phyloP scores from a whole-genome alignment of 768 basidiomycete species.

The Rhizopogon vesiculosus region DNA sequence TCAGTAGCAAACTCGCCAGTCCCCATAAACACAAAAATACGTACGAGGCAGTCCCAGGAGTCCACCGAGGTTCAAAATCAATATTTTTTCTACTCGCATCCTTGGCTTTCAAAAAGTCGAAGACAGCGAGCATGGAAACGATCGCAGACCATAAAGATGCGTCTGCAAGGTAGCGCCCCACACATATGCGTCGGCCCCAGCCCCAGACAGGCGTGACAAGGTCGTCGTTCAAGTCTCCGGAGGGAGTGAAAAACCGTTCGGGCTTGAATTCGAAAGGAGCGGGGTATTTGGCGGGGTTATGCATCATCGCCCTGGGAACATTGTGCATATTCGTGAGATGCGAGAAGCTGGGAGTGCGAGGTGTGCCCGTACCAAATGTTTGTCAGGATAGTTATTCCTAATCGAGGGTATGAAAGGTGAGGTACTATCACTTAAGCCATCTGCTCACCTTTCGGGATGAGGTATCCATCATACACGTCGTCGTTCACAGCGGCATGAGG shows the following conservation, averaged over 20 bases:
- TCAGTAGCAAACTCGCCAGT: background rate
- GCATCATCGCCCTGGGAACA: slow-evolving; percentile 30
- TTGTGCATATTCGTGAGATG: background rate
- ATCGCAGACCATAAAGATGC: slow-evolving; percentile 34
- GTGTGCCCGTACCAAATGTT: background rate
- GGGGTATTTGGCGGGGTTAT: slow-evolving; percentile 30
- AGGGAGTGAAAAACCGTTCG: slow-evolving; percentile 25
- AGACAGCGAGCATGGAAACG: slow-evolving; percentile 30
- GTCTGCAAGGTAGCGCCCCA: slow-evolving; percentile 32
- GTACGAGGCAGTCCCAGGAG: slow-evolving; percentile 13
- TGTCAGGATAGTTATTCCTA: slow-evolving; percentile 2
- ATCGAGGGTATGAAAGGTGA: background rate
- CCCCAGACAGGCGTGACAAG: background rate
- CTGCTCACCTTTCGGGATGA: slow-evolving; percentile 4
- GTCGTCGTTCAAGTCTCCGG: background rate
- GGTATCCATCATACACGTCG: slow-evolving; percentile 8
- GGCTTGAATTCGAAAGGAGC: slow-evolving; percentile 29
- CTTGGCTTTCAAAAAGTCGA: slow-evolving; percentile 32
- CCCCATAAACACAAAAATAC: background rate
- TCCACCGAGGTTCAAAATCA: slow-evolving; percentile 18
- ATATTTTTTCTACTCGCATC: slow-evolving; percentile 25
- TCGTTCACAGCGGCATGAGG: slow-evolving; percentile 4
- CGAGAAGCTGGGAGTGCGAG: background rate
- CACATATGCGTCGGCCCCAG: slow-evolving; percentile 27
- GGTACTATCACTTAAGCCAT: too few species aligned